Conservation (phyloP, 2,329 filamentous ascomycete species). For the Verticillium albo-atrum region DNA sequence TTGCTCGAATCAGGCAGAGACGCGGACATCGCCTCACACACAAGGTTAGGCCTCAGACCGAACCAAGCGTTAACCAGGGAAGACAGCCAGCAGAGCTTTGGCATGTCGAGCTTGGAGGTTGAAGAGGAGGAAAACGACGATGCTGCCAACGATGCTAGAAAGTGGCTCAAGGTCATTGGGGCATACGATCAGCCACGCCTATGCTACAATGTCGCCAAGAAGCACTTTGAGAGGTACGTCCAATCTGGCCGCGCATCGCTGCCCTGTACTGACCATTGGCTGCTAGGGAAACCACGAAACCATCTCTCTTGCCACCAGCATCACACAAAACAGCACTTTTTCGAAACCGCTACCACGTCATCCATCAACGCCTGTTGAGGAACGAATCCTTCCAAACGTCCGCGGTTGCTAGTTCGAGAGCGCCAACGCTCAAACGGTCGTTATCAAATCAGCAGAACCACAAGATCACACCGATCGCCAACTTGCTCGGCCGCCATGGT, state of each 20-base stretch:
- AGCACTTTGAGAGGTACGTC: conserved; percentile 76
- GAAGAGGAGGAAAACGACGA: conserved; percentile 48
- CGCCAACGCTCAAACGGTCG: conserved; percentile 52
- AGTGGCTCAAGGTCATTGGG: conserved; percentile 78
- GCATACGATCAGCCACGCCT: conserved; percentile 83
- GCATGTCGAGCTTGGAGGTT: conserved; percentile 47
- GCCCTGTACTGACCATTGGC: conserved; percentile 3
- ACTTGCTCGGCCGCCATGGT: conserved; percentile 72
- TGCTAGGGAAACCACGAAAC: conserved; percentile 54
- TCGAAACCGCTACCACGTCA: conserved; percentile 84
- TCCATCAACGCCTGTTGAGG: conserved; percentile 85
- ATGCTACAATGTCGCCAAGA: conserved; percentile 73
- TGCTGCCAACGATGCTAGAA: conserved; percentile 61
- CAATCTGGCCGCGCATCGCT: neutral
- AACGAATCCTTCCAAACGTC: conserved; percentile 92
- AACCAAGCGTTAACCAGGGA: conserved; percentile 43
- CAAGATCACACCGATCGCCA: conserved; percentile 82
- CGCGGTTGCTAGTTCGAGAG: conserved; percentile 58
- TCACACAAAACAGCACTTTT: conserved; percentile 82
- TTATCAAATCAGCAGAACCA: conserved; percentile 66
- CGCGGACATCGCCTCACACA: conserved; percentile 35
- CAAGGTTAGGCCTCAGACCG: conserved; percentile 50
- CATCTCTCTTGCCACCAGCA: conserved; percentile 70
- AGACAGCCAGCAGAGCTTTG: conserved; percentile 63
- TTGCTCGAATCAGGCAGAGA: conserved; percentile 41